Evolutionary conservation across 75 land plant genomes (phyloP), one percentile per base, ranked within the genome.

Genomic region (Cupressus sempervirens): DNA sequence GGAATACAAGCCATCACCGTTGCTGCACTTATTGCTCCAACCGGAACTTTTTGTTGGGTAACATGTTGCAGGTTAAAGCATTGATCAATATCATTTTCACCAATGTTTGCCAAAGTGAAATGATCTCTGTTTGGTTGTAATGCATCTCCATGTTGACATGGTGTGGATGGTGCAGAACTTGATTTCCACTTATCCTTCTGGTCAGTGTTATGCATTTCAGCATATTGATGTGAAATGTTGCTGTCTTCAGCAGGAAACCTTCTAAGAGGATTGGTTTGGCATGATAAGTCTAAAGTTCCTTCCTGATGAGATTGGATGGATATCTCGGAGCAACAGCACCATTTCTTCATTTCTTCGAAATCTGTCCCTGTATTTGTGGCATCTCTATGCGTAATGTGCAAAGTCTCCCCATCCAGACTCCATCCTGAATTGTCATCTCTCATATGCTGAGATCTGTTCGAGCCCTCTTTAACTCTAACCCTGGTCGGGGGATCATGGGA

Each of bases 21-120:
- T 23, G 20, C 76, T 56, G 72, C 50, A 83, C 77, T 70, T 54
- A 86, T 84, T 15, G n/a, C 30, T 58, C 29, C 83, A 86, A 91
- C 70, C 81, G 87, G 84, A 35, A 85, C 53, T 85, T 87, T 80
- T 46, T 85, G 85, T 85, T 88, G 58, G 52, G 13, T 9, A 79
- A 10, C 14, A 26, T 79, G 13, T 35, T 79, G n/a, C 29, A 20
- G 18, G 43, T 13, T 76, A 10, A 18, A 38, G 38, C 16, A 43
- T 4, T 76, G 43, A 29, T 79, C 30, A 41, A 79, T 45, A 79
- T 3, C 30, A 41, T 43, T 79, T 79, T 79, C 81, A 79, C 46
- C 29, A 43, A 50, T 23, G 38, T 43, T 38, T 36, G 43, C 32
- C 20, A 38, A 35, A 38, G 15, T 36, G 29, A 79, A 79, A 26